Evolutionary conservation across 495 filamentous ascomycete genomes (phyloP), one percentile per base, ranked within the genome.

Genomic region (Hypoxylon rickii): DNA sequence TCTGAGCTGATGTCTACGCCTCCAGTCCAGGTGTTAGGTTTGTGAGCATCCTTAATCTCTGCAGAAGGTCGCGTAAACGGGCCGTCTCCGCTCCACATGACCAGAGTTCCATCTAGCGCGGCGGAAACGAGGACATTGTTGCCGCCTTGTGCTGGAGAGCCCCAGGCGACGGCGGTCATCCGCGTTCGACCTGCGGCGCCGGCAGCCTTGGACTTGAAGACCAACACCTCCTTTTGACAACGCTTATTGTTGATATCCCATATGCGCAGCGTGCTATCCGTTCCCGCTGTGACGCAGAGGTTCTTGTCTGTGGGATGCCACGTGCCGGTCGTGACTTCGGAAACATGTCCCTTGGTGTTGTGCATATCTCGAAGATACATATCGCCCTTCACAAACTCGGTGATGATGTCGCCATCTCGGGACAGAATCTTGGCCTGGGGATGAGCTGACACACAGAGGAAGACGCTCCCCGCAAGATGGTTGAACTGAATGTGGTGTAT

Each of bases 311-410:
- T 86, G 2, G 94, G 94, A 71, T 88, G 87, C 94, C 94, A 98
- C 31, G 84, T 85, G 2, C 89, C 94, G 16, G 85, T 86, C 18
- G 89, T 89, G 21, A 95, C 85, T 71, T 96, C 94, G 1, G 92
- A 89, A 32, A 96, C 83, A 66, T 98, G 94, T 0, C 94, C 94
- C 65, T 97, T 97, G 0, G 94, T 98, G 67, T 97, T 90, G 68
- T 97, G 80, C 83, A 96, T 90, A 66, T 98, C 95, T 32, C 94
- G 82, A 49, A 98, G 73, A 66, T 98, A 98, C 93, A 96, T 96
- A 66, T 98, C 94, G 16, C 94, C 94, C 73, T 98, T 98, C 46
- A 88, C 85, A 58, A 96, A 96, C 69, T 97, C 91, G 1, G 86
- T 85, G 10, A 92, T 49, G 7, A 86, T 79, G 32, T 92, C 90